phyloP scores from a whole-genome alignment of 257 asterid species.

The Eustoma russellianum region DNA sequence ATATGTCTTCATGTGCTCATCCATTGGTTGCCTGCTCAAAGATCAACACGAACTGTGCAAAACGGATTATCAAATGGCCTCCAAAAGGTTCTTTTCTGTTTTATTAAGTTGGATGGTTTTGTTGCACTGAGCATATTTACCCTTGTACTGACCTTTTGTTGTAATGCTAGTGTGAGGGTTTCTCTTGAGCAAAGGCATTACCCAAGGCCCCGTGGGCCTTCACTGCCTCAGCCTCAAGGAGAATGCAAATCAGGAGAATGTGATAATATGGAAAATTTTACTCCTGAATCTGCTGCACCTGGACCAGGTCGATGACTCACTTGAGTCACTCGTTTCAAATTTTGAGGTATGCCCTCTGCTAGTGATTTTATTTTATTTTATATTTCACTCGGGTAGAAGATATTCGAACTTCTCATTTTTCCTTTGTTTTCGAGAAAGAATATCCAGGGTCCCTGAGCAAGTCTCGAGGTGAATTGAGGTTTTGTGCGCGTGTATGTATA shows the following conservation, averaged over 20 bases:
- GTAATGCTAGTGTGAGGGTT: no score
- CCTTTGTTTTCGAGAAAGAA: slow-evolving; percentile 43
- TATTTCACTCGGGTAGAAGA: not conserved
- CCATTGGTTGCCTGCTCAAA: slow-evolving; percentile 77
- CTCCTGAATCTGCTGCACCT: no score
- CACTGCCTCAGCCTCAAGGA: no score
- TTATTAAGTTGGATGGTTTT: slow-evolving; percentile 1
- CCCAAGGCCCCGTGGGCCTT: no score
- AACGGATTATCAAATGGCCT: slow-evolving; percentile 39
- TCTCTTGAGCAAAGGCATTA: no score
- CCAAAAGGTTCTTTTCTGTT: slow-evolving; percentile 43
- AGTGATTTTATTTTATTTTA: slow-evolving; percentile 6
- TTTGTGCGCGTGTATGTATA: no score
- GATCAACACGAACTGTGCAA: slow-evolving; percentile 96
- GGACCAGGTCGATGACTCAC: slow-evolving; percentile 47
- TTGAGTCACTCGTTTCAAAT: slow-evolving; percentile 17
- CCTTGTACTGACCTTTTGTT: no score
- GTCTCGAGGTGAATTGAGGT: slow-evolving; percentile 50
- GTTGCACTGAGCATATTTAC: not conserved
- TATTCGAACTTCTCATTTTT: not conserved
- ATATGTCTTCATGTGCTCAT: slow-evolving; percentile 71
- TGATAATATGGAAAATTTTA: no score
- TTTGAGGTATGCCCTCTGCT: slow-evolving; percentile 26
- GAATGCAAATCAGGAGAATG: no score
- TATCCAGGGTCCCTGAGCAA: slow-evolving; percentile 74